Percentiles rank a stretch among this genome's conserved stretches.
Evolutionary conservation across 805 yeast species (phyloP).

Genomic region (Saccharomycopsis synnaedendra): DNA sequence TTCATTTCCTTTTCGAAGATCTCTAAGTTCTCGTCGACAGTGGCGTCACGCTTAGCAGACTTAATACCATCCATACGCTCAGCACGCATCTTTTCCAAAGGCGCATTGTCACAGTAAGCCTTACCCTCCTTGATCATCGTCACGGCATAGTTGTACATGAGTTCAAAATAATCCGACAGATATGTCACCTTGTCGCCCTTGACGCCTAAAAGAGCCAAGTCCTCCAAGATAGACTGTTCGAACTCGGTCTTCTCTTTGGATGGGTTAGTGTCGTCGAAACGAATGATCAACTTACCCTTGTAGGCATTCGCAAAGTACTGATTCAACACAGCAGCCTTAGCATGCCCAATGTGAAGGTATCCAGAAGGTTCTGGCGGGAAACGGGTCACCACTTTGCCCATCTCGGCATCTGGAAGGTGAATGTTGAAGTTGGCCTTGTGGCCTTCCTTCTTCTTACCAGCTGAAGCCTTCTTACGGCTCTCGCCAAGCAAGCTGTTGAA

Average conservation of each 20-base stretch:
- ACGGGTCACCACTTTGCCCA: slow-evolving; percentile 95
- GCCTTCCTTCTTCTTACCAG: slow-evolving; percentile 60
- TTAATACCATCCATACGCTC: slow-evolving; percentile 97
- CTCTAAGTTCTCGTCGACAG: slow-evolving; percentile 83
- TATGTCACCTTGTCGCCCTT: slow-evolving; percentile 82
- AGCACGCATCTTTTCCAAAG: slow-evolving; percentile 90
- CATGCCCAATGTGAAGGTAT: slow-evolving; percentile 97
- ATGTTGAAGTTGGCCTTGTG: slow-evolving; percentile 95
- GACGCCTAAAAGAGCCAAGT: slow-evolving; percentile 80
- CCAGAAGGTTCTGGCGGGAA: slow-evolving; percentile 99
- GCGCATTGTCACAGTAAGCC: slow-evolving; percentile 97
- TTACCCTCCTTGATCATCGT: slow-evolving; percentile 88
- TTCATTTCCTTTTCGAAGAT: slow-evolving; percentile 88
- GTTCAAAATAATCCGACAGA: slow-evolving; percentile 88
- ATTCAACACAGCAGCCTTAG: slow-evolving; percentile 94
- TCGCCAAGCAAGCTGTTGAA: slow-evolving; percentile 63
- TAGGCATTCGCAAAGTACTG: slow-evolving; percentile 93
- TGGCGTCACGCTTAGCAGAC: slow-evolving; percentile 82
- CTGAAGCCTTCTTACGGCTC: slow-evolving; percentile 51
- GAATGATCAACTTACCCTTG: slow-evolving; percentile 90
- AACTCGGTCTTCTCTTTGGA: slow-evolving; percentile 92
- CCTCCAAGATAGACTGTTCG: slow-evolving; percentile 90
- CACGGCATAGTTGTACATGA: slow-evolving; percentile 81
- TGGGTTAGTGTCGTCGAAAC: slow-evolving; percentile 98
- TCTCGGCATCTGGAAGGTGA: slow-evolving; percentile 80